Conservation (phyloP, 352 stramenopile species). For the Pythium sp. region DNA sequence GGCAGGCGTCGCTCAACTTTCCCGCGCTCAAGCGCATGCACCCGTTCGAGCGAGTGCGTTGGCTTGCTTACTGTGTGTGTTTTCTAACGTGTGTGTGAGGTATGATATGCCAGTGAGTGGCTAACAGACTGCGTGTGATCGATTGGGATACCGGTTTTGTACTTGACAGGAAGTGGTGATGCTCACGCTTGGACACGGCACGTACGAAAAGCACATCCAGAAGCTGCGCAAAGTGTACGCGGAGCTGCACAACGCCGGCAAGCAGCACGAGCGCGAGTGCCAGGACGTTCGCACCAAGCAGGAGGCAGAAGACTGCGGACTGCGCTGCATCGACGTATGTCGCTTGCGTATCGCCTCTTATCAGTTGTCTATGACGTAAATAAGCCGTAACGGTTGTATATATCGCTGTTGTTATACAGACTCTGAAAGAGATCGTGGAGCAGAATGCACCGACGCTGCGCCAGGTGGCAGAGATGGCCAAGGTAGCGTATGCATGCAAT, state of each 20-base stretch:
- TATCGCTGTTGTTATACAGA: constrained; percentile 22
- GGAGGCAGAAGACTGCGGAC: constrained; percentile 68
- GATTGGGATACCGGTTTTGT: not conserved
- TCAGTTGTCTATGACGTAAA: not conserved
- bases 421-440: constrained; percentile 48
- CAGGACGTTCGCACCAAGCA: constrained; percentile 75
- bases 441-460: constrained; percentile 35
- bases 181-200: constrained; percentile 68
- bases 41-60: constrained; percentile 72
- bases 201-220: constrained; percentile 77
- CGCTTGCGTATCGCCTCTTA: not conserved
- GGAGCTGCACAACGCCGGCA: constrained; percentile 70
- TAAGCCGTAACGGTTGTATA: not conserved
- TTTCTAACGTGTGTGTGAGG: not conserved
- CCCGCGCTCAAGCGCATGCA: constrained; percentile 76
- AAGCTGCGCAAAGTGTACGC: constrained; percentile 75
- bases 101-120: not conserved
- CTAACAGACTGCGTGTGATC: not conserved
- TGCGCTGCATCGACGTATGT: constrained; percentile 71
- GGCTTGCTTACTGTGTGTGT: too few species aligned
- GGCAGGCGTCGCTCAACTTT: constrained; percentile 69
- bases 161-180: constrained; percentile 64
- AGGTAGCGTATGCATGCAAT: constrained; percentile 24
- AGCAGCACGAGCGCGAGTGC: constrained; percentile 64
- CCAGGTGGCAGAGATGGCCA: constrained; percentile 58